phyloP scores from a whole-genome alignment of 768 basidiomycete genomes.

The Cystoderma amianthinum region DNA sequence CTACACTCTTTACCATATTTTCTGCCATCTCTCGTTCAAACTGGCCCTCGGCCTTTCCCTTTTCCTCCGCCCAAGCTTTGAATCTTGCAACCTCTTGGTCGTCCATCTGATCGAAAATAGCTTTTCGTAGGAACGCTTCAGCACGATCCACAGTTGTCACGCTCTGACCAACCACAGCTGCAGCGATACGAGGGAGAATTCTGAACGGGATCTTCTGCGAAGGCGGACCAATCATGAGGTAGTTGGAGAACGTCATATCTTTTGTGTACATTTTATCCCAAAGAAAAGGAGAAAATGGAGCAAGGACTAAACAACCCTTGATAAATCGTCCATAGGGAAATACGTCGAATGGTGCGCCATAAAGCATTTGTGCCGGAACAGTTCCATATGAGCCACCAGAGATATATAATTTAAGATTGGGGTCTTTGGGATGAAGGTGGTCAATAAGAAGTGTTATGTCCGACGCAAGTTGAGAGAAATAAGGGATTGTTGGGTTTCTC shows the following conservation, averaged over 20 bases:
- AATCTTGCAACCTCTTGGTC: conserved; percentile 32
- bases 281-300: conserved; percentile 38
- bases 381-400: no score
- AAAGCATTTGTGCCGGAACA: no score
- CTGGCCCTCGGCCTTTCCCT: conserved; percentile 33
- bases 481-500: no score
- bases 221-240: conserved; percentile 39
- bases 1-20: conserved; percentile 39
- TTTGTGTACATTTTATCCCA: conserved; percentile 38
- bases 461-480: no score
- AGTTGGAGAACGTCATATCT: conserved; percentile 38
- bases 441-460: no score
- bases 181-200: conserved; percentile 22
- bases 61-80: conserved; percentile 31
- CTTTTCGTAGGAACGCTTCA: conserved; percentile 28
- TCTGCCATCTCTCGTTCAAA: conserved; percentile 31
- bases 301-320: conserved; percentile 38
- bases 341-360: conserved; percentile 33
- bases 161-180: conserved; percentile 21
- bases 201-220: conserved; percentile 33
- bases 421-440: no score
- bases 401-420: no score
- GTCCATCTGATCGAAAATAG: conserved; percentile 26
- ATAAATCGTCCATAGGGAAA: conserved; percentile 45
- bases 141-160: conserved; percentile 31